Conservation (phyloP, 1,284 basidiomycete genomes). For the Lentinula novae-zelandiae region DNA sequence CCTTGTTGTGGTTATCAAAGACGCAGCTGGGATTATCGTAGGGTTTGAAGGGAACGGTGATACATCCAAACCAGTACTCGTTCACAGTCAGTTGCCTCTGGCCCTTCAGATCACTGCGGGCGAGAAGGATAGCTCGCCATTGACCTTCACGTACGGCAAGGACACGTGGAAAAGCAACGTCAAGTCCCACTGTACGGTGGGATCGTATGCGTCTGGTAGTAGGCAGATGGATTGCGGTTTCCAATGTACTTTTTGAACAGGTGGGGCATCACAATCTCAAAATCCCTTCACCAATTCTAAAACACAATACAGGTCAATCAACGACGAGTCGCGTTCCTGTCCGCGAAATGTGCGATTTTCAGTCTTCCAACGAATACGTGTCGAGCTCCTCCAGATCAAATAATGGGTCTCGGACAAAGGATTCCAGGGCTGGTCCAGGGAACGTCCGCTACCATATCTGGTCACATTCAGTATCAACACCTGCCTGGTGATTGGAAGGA, state of each 20-base stretch:
- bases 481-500: neutral
- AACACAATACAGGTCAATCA: neutral
- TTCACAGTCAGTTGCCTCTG: neutral
- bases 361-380: neutral
- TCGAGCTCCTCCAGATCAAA: neutral
- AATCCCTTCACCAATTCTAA: neutral
- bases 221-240: neutral
- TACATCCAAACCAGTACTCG: neutral
- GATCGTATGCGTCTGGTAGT: neutral
- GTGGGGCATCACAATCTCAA: neutral
- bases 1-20: neutral
- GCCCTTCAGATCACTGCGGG: neutral
- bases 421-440: neutral
- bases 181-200: neutral
- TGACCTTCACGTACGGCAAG: neutral
- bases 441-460: neutral
- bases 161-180: neutral
- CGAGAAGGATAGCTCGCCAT: neutral
- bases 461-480: neutral
- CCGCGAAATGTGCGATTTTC: neutral
- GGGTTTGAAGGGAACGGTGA: neutral
- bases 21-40: neutral
- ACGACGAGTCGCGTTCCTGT: neutral
- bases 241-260: neutral
- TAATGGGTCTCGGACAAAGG: neutral